Evolutionary conservation across 805 yeast species (phyloP), one percentile per base, ranked within the genome.

Genomic region (Candida sonorensis): DNA sequence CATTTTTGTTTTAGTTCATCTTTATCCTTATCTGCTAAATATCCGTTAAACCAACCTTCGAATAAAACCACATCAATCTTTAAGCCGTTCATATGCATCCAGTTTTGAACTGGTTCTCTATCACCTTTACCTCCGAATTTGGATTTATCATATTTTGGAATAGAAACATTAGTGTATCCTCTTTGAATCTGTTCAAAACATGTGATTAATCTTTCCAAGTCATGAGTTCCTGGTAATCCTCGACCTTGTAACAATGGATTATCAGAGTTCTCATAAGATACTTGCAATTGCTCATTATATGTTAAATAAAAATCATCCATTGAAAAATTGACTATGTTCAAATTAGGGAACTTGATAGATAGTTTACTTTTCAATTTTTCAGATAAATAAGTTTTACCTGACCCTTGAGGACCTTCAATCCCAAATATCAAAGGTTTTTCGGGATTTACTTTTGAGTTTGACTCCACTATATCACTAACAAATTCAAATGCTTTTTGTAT

Each of bases 31-130:
- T 71, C 42, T 2, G 81, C 65, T 4, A 51, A 40, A 51, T 76
- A 90, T 2, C 97, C 97, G 16, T 76, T 69, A 60, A 88, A 86
- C 98, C 98, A 90, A 4, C 97, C 98, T 58, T 90, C 98, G 25
- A 92, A 65, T 2, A 90, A 55, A 3, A 90, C 67, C 4, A 87
- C 69, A 46, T 82, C 85, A 4, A 75, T 63, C 2, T 71, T 69
- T 2, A 38, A 36, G 12, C 28, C 34, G 3, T 30, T 24, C 11
- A 45, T 16, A 19, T 41, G 41, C 2, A 49, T 42, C 79, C 79
- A 75, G 10, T 60, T 40, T 0, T 44, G 39, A 7, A 34, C 45
- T 0, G 62, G 61, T 6, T 54, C 44, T 32, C 97, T 62, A 55
- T 90, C 97, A 5, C 98, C 98, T 34, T 69, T 69, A 0, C 97